phyloP scores from a whole-genome alignment of 1,139 yeast species.

The Debaryomyces fabryi region DNA sequence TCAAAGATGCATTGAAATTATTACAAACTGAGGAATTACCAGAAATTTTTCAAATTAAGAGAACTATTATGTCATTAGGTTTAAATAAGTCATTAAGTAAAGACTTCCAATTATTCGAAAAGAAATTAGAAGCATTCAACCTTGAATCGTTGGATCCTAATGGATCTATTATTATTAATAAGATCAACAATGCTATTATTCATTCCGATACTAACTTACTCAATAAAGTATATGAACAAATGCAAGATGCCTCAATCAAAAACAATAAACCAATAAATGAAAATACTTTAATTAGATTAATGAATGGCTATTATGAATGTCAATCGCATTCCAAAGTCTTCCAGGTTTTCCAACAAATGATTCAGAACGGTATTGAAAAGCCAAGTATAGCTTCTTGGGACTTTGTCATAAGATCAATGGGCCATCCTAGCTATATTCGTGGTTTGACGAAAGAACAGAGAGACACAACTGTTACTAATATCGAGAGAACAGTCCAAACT shows the following conservation, averaged over 20 bases:
- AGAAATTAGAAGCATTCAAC: constrained; percentile 15
- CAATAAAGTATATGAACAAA: constrained; percentile 26
- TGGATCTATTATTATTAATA: constrained; percentile 25
- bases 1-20: constrained; percentile 31
- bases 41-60: constrained; percentile 22
- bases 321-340: constrained; percentile 36
- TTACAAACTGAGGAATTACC: constrained; percentile 34
- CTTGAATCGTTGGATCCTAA: constrained; percentile 38
- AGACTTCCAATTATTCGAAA: constrained; percentile 20
- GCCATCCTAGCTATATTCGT: constrained; percentile 31
- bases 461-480: constrained; percentile 19
- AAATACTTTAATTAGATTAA: constrained; percentile 34
- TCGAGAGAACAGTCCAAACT: constrained; percentile 36
- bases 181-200: constrained; percentile 26
- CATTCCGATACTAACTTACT: constrained; percentile 24
- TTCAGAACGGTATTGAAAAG: constrained; percentile 27
- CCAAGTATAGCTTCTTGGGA: constrained; percentile 42
- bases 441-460: constrained; percentile 20
- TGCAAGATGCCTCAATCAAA: constrained; percentile 27
- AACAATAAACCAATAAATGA: constrained; percentile 31
- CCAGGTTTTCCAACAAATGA: constrained; percentile 36
- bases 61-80: constrained; percentile 15
- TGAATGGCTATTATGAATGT: constrained; percentile 38
- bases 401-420: constrained; percentile 38
- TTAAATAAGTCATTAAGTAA: constrained; percentile 8